Evolutionary conservation across 345 rosid species (phyloP), one percentile per base, ranked within the genome.

Genomic region (Dipteronia sinensis): DNA sequence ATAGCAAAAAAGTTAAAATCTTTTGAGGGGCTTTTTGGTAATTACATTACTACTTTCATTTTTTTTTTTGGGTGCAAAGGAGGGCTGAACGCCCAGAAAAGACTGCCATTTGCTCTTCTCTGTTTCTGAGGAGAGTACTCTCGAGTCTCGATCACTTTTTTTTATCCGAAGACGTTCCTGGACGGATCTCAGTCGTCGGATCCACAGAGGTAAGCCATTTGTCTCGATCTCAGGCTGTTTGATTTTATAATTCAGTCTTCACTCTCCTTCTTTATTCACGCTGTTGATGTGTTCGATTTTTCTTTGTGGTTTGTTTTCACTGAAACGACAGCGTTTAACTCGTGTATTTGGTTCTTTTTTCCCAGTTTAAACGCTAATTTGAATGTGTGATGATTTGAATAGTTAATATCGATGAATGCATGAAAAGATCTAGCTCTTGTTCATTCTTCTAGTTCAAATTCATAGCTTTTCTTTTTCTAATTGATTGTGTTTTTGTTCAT

Each of bases 131-230:
- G 31, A 31, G 71, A 46, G 16, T 27, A 69, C 67, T 20, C 22
- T 34, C 53, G 34, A 20, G 23, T 20, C 22, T 34, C 65, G 34
- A 20, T 38, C 65, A 46, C 19, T 12, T 47, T 65, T 46, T 66
- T 12, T 34, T 49, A 27, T 20, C 75, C 44, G 17, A 31, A 25
- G 72, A 10, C 27, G 79, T 76, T 42, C 65, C 67, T 42, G 51
- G 80, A 61, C 69, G 63, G 67, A 58, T 77, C 75, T 61, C 80
- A 62, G 67, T 77, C 59, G 29, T 22, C 44, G 63, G 80, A 77
- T 62, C 75, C 67, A 10, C 49, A 3, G 38, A 61, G 80, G 75
- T 70, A 31, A 29, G 69, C 62, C 69, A 69, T 12, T 71, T 47
- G 13, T 70, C 40, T 69, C 49, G 80, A 77, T 70, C 70, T 70